Base-by-base conservation (phyloP, 805 yeast genomes). In the Yamadazyma paraphyllophila region DNA sequence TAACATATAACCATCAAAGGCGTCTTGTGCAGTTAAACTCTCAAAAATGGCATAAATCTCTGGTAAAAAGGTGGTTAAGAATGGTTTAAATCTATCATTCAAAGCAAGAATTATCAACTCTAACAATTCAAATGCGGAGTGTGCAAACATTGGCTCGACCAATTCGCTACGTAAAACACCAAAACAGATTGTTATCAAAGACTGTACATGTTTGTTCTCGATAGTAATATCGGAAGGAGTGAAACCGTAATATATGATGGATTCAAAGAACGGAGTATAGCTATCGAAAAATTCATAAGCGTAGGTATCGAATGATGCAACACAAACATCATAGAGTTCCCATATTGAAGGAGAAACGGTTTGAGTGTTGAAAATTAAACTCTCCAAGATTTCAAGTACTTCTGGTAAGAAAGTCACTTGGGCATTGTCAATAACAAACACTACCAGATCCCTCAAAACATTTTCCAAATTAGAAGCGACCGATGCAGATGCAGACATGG, bases 211-310 rank as follows among this genome's bases (percentile, higher is more conserved):
- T 8, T 68, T 69, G 36, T 58, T 60, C 51, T 65, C 76, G 62
- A 65, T 68, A 2, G 73, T 62, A 17, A 65, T 46, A 15, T 56
- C 56, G 32, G 49, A 59, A 56, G 57, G 65, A 17, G 57, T 56
- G 60, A 81, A 81, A 1, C 85, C 85, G 50, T 68, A 65, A 41
- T 73, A 67, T 3, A 80, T 74, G 25, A 81, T 65, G 31, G 76
- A 71, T 58, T 81, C 83, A 51, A 80, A 77, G 57, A 78, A 79
- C n/a, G 81, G 75, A 39, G 71, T 69, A 59, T 77, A 81, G 14
- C 69, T 66, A 55, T 79, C 83, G 56, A 80, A 77, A 59, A 73
- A 81, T 53, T 81, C 85, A 52, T 66, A 63, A 1, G 84, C 85
- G 57, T 77, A 81, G 1, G 81, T 77, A 52, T 78, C 81, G 59